Conservation (phyloP, 352 stramenopile genomes). For the Phytophthora fragariaefolia region DNA sequence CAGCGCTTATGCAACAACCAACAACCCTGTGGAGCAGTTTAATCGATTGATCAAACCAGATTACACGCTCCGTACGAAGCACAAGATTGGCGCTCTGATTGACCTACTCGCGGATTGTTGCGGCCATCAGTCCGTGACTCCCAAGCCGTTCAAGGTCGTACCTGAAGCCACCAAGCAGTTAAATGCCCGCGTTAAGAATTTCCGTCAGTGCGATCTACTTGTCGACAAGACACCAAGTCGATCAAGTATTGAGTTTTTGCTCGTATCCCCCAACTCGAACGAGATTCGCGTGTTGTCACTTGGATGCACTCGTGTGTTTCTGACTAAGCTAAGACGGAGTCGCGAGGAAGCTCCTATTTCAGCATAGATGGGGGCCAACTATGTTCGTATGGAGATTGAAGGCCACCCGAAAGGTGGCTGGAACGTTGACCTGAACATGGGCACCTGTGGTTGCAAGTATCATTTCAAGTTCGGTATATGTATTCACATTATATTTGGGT, state of each 20-base stretch:
- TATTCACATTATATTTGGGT: constrained; percentile 5
- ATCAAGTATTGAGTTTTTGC: not conserved
- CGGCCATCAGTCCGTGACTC: not conserved
- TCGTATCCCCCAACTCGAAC: not conserved
- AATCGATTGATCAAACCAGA: constrained; percentile 2
- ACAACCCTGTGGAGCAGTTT: constrained; percentile 1
- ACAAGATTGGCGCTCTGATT: not conserved
- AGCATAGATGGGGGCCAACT: constrained; percentile 7
- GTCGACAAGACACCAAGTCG: not conserved
- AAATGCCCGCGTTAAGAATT: not conserved
- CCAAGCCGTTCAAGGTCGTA: not conserved
- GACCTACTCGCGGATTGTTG: not conserved
- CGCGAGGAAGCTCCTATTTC: not conserved
- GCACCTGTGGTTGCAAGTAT: constrained; percentile 1
- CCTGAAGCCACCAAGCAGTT: not conserved
- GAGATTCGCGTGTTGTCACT: not conserved
- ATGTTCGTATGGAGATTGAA: not conserved
- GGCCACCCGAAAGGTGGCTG: constrained; percentile 1
- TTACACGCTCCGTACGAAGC: not conserved
- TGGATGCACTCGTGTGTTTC: not conserved
- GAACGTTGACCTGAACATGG: not conserved
- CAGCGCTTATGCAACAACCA: not conserved
- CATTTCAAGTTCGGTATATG: constrained; percentile 1
- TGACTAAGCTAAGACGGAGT: not conserved
- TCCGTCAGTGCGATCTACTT: not conserved